Base-by-base conservation (phyloP, 2,329 filamentous ascomycete species). In the Cercospora citrullina region DNA sequence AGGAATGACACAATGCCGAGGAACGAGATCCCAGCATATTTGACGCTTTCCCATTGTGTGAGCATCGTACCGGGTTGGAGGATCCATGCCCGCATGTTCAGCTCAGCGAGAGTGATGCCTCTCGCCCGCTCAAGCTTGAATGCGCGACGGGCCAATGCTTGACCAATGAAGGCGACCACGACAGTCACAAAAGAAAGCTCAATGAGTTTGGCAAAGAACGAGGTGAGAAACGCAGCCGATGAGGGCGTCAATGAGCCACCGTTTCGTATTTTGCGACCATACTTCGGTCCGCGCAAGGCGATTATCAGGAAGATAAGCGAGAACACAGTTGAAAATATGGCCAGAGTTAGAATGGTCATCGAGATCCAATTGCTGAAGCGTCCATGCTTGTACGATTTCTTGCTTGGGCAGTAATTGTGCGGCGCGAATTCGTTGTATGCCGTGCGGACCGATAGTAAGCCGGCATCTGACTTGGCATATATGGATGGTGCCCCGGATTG, bases 171-270 rank as follows among this genome's bases (percentile, higher is more conserved):
- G 0, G 89, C 86, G 1, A 94, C 89, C 68, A 92, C 91, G 0
- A 92, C 88, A 0, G 91, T 92, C 3, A 92, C 90, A 74, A 93
- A 94, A 0, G 89, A 88, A 71, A 94, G 76, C 78, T 94, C 92
- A 59, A 94, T 91, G 0, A 89, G 86, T 78, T 94, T 94, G 7
- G 91, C 90, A 39, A 92, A 81, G 2, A 92, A 79, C 0, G 90
- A 86, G n/a, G 87, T 88, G 0, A 94, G 75, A 1, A 91, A 79
- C 0, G 87, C 89, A 0, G 91, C 91, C 1, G 87, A 89, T 0
- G 88, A 85, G 0, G 89, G 88, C 0, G 82, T 81, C 16, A 94
- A 73, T 0, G 76, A 73, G 7, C 84, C 83, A 5, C 68, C 71
- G 12, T 82, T 84, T 12, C 83, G 83, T 55, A 93, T 88, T 1